A percentile compares a stretch with the other conserved stretches of the same genome.
These are phyloP conservation scores for Babesia bigemina DNA, from an alignment of 169 alveolate species.

Conservation along the genomic window DNA sequence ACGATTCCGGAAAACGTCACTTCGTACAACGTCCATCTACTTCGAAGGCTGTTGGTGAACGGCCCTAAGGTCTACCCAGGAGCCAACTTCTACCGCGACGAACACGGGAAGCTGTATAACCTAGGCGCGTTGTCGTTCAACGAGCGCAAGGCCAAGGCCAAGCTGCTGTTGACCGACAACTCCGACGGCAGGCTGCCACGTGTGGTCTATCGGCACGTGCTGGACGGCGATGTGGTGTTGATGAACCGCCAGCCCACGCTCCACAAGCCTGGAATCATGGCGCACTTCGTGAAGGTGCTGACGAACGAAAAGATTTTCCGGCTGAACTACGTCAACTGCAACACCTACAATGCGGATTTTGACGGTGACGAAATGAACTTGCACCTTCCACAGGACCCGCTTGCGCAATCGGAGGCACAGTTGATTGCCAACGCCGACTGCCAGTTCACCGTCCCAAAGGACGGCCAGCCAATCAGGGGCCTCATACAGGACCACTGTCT, in stretches of 20 bases:
- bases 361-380: conserved; percentile 99
- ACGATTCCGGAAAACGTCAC: conserved; percentile 94
- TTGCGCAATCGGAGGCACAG: conserved; percentile 96
- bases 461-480: conserved; percentile 98
- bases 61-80: conserved; percentile 97
- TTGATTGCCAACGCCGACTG: conserved; percentile 92
- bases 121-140: conserved; percentile 69
- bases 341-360: conserved; percentile 99
- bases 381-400: conserved; percentile 93
- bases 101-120: conserved; percentile 72
- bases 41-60: conserved; percentile 88
- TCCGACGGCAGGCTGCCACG: conserved; percentile 65
- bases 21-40: conserved; percentile 83
- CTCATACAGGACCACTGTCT: conserved; percentile 95
- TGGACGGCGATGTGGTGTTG: conserved; percentile 95
- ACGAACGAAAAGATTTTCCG: conserved; percentile 95
- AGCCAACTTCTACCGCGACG: conserved; percentile 86
- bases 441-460: conserved; percentile 95
- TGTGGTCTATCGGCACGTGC: conserved; percentile 93
- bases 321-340: conserved; percentile 97
- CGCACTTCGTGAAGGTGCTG: conserved; percentile 86
- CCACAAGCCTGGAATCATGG: conserved; percentile 97
- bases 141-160: conserved; percentile 88
- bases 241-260: conserved; percentile 98
- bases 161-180: conserved; percentile 68